phyloP scores from a whole-genome alignment of 306 rosid species.

The Oxytropis ochrocephala region DNA sequence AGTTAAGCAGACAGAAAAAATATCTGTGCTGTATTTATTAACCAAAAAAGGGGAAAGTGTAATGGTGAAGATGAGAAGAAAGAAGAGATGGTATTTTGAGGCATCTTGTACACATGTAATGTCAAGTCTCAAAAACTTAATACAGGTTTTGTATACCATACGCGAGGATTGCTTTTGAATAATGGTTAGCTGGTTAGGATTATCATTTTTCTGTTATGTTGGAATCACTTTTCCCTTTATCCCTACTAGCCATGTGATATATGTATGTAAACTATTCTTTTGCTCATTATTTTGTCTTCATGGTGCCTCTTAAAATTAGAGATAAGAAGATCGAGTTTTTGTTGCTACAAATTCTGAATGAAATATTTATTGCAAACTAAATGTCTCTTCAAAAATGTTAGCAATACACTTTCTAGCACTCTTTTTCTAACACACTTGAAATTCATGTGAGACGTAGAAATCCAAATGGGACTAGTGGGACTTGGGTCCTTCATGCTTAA shows the following conservation, averaged over 20 bases:
- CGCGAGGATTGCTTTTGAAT: too few species aligned
- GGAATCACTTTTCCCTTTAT: background rate
- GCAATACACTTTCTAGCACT: too few species aligned
- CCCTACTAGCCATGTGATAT: background rate
- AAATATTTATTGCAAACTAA: background rate
- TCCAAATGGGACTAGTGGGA: too few species aligned
- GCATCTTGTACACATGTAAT: conserved; percentile 1
- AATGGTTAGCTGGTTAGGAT: too few species aligned
- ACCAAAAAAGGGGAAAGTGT: background rate
- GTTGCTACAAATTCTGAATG: background rate
- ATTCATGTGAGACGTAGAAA: too few species aligned
- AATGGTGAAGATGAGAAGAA: conserved; percentile 9
- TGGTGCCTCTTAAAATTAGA: background rate
- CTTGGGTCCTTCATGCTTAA: too few species aligned
- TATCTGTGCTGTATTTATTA: conserved; percentile 27
- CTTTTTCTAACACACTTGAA: too few species aligned
- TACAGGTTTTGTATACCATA: conserved; percentile 1
- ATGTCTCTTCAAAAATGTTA: too few species aligned
- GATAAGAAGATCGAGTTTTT: background rate
- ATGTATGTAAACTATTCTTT: background rate
- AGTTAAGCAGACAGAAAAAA: conserved; percentile 16
- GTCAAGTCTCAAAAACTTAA: background rate
- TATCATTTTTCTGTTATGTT: background rate
- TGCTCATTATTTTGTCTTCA: background rate
- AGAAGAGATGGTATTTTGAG: conserved; percentile 7